phyloP scores from a whole-genome alignment of 805 yeast genomes.

The Candida methanosorbosa region DNA sequence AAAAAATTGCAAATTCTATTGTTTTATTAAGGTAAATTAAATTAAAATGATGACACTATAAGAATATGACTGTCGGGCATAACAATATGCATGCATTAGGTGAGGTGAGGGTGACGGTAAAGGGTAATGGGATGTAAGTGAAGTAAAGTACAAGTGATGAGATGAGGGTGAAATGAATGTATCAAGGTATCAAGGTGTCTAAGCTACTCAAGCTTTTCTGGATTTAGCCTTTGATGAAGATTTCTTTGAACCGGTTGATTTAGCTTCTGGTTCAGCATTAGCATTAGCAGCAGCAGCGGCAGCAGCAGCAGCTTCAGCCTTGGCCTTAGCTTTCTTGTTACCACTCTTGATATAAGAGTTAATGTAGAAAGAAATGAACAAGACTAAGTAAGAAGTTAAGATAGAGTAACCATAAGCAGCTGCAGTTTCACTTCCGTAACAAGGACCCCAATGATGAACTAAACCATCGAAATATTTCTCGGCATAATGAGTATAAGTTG shows the following conservation, averaged over 20 bases:
- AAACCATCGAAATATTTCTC: conserved; percentile 47
- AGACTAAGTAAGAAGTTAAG: conserved; percentile 77
- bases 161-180: no score
- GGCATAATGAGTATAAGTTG: conserved; percentile 86
- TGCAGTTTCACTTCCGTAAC: conserved; percentile 89
- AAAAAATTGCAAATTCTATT: no score
- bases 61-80: no score
- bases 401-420: conserved; percentile 88
- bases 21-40: no score
- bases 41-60: no score
- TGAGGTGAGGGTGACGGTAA: no score
- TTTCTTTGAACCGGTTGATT: conserved; percentile 10
- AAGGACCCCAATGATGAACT: conserved; percentile 75
- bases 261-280: conserved; percentile 4
- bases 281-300: conserved; percentile 10
- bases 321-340: conserved; percentile 16
- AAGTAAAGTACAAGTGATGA: no score
- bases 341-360: conserved; percentile 60
- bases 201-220: conserved; percentile 18
- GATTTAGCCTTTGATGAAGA: conserved; percentile 15
- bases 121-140: no score
- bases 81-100: no score
- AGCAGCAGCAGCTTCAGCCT: conserved; percentile 6
- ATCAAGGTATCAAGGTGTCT: no score
- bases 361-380: conserved; percentile 90